Base-by-base conservation (phyloP, 176 grass and related monocot genomes). In the Puya raimondii region DNA sequence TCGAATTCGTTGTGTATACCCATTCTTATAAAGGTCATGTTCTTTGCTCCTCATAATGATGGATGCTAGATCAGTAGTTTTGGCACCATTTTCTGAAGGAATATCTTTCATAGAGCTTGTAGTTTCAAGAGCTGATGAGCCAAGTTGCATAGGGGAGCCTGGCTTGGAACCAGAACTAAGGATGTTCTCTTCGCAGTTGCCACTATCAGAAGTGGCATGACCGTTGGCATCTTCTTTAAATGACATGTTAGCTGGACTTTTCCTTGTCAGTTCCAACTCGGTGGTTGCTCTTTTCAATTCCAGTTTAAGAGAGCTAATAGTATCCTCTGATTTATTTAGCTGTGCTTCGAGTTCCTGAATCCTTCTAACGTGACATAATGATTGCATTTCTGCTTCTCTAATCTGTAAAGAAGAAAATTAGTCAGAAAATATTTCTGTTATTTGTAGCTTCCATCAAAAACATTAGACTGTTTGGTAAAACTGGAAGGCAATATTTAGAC, bases 1-100 rank as follows among this genome's bases (percentile, higher is more conserved):
- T 47, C 51, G 87, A 56, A 99, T 87, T 42, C 94, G 77, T 51
- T 99, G 89, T 51, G 87, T 99, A 74, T 82, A 91, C 12, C 94
- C 84, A 69, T 74, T 88, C 70, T 88, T 79, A 73, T 77, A 85
- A 49, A 85, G 78, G 42, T 88, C 86, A n/a, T 52, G 73, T 61
- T 92, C 86, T 67, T 92, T 85, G 76, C 76, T 85, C 75, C 85
- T 80, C 65, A 76, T 76, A 67, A 84, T 73, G 49, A 84, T 64
- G 64, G 84, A 81, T 69, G 74, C 59, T 16, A 74, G 48, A 76
- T 78, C 88, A 77, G 76, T 80, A 64, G 61, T 88, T 67, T 25
- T 65, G 69, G 64, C 51, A 33, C 21, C 65, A 47, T 52, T 61
- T 57, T 65, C 73, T 61, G 77, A 69, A 50, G 53, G 54, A 3